These are phyloP conservation scores for Leishmania turanica DNA, from an alignment of 208 protist genomes.

Conservation along the genomic window DNA sequence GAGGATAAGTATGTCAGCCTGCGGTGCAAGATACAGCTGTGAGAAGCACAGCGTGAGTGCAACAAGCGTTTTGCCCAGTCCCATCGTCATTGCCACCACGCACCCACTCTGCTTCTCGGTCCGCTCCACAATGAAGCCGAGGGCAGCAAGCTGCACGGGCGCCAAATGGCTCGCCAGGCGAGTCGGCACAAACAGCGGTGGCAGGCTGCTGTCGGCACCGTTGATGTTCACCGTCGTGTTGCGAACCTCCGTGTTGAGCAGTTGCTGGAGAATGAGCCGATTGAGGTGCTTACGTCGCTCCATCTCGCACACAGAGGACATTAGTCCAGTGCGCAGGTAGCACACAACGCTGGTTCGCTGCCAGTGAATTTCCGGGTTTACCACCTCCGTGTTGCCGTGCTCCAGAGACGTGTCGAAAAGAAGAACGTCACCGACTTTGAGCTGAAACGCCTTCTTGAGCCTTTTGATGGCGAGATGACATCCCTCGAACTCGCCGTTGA, in stretches of 20 bases:
- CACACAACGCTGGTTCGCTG: slow-evolving; percentile 82
- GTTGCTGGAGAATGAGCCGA: slow-evolving; percentile 34
- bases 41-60: slow-evolving; percentile 81
- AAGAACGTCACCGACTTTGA: slow-evolving; percentile 84
- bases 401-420: slow-evolving; percentile 89
- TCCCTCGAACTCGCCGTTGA: slow-evolving; percentile 86
- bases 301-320: slow-evolving; percentile 77
- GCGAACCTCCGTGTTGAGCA: slow-evolving; percentile 25
- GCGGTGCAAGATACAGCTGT: slow-evolving; percentile 40
- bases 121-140: slow-evolving; percentile 74
- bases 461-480: slow-evolving; percentile 87
- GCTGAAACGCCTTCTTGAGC: slow-evolving; percentile 68
- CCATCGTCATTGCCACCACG: slow-evolving; percentile 89
- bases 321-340: slow-evolving; percentile 84
- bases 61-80: slow-evolving; percentile 91
- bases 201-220: slow-evolving; percentile 38
- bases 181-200: slow-evolving; percentile 67
- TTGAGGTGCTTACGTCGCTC: slow-evolving; percentile 74
- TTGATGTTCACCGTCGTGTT: slow-evolving; percentile 77
- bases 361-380: slow-evolving; percentile 46
- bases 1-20: slow-evolving; percentile 77
- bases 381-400: slow-evolving; percentile 92
- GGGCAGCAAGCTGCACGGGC: slow-evolving; percentile 70
- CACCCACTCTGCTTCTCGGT: slow-evolving; percentile 66
- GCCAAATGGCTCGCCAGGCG: slow-evolving; percentile 51